These are phyloP conservation scores for Oryza punctata DNA, from an alignment of 176 grass and related monocot genomes.

Conservation along the genomic window DNA sequence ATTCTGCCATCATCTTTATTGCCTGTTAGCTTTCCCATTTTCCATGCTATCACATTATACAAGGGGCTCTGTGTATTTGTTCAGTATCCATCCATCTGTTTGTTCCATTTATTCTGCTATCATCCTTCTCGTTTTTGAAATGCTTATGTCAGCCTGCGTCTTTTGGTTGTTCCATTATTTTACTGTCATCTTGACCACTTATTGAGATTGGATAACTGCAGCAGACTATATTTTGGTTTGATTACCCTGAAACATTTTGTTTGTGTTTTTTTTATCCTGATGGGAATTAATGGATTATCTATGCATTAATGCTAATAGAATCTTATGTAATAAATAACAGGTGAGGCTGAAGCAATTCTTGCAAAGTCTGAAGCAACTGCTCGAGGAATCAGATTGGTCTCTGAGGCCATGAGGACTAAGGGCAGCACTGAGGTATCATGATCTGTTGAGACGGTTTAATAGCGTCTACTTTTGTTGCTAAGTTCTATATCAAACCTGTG, in stretches of 20 bases:
- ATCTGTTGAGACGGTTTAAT: not conserved
- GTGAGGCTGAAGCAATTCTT: slow-evolving; percentile 87
- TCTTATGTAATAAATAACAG: slow-evolving; percentile 45
- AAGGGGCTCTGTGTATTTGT: not conserved
- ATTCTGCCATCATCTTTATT: not conserved
- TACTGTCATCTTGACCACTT: not conserved
- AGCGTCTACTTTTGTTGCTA: not conserved
- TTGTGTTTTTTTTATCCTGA: not conserved
- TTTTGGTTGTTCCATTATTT: not conserved
- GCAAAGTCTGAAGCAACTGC: slow-evolving; percentile 81
- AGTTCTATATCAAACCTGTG: not conserved
- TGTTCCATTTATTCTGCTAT: slow-evolving; percentile 7
- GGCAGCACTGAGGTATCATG: slow-evolving; percentile 75
- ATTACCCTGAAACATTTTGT: not conserved
- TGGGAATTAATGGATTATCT: not conserved
- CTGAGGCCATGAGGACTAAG: slow-evolving; percentile 64
- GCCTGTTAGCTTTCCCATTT: not conserved
- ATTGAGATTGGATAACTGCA: slow-evolving; percentile 25
- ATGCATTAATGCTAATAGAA: not conserved
- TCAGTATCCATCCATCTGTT: slow-evolving; percentile 1
- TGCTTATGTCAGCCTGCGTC: not conserved
- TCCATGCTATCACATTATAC: not conserved
- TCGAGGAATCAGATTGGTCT: slow-evolving; percentile 70
- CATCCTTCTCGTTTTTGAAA: not conserved
- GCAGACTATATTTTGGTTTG: not conserved